Percentiles rank a stretch among this genome's conserved stretches.
Conservation (phyloP, 2,329 filamentous ascomycete species). For the Lizonia empirigonia region DNA sequence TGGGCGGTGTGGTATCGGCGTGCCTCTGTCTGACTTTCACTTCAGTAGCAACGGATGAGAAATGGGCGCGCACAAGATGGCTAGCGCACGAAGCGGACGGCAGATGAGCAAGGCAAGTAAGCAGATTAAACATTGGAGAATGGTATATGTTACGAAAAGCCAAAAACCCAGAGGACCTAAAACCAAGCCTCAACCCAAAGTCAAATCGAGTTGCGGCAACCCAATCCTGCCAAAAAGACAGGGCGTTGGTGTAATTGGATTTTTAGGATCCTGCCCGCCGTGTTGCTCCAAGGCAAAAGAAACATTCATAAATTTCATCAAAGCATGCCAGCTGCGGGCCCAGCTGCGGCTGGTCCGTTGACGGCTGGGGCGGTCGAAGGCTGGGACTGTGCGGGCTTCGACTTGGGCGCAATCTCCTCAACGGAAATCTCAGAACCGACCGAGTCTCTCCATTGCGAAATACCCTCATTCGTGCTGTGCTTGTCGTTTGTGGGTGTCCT, state of each 20-base stretch:
- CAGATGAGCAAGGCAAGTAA: not conserved
- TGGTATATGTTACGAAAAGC: slow-evolving; percentile 13
- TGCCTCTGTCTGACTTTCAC: not conserved
- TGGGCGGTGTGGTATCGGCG: not conserved
- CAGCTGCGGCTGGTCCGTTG: too few species aligned
- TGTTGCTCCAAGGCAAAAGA: slow-evolving; percentile 2
- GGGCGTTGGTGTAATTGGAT: slow-evolving; percentile 6
- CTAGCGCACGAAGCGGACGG: not conserved
- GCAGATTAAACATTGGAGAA: slow-evolving; percentile 20
- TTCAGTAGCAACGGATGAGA: not conserved
- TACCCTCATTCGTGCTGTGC: slow-evolving; percentile 39
- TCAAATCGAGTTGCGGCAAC: too few species aligned
- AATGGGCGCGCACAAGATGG: not conserved
- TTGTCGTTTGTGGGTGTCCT: slow-evolving; percentile 49
- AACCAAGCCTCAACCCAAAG: not conserved
- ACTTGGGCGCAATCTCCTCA: slow-evolving; percentile 12
- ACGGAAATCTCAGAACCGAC: slow-evolving; percentile 10
- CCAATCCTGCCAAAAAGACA: not conserved
- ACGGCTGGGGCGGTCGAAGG: slow-evolving; percentile 4
- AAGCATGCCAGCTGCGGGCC: slow-evolving; percentile 15
- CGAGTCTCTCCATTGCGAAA: slow-evolving; percentile 43
- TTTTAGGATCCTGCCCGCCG: not conserved
- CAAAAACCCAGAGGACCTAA: not conserved
- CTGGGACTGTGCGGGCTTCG: slow-evolving; percentile 3
- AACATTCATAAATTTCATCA: slow-evolving; percentile 13